Conservation (phyloP, 768 basidiomycete genomes). For the Imleria badia region DNA sequence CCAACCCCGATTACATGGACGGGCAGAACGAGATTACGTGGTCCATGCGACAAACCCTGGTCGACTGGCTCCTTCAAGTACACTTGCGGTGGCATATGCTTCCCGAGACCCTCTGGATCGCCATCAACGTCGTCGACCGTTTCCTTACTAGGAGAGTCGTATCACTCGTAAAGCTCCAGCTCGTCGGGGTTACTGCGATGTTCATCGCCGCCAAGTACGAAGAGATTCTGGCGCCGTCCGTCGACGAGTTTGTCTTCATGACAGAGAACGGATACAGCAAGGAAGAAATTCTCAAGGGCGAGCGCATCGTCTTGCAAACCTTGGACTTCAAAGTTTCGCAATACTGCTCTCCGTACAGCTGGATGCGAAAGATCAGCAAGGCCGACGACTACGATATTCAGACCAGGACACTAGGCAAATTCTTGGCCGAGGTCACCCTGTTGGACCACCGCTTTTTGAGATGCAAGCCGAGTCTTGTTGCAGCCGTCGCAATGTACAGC, state of each 20-base stretch:
- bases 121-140: conserved; percentile 93
- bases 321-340: conserved; percentile 94
- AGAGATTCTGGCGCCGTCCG: conserved; percentile 94
- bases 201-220: conserved; percentile 99
- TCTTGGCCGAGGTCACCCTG: conserved; percentile 93
- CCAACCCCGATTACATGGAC: conserved; percentile 90
- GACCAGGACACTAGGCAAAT: conserved; percentile 95
- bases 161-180: conserved; percentile 86
- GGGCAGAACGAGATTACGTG: conserved; percentile 90
- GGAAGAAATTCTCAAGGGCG: conserved; percentile 98
- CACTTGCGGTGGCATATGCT: conserved; percentile 99
- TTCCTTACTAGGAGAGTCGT: conserved; percentile 89
- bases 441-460: conserved; percentile 91
- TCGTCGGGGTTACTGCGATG: conserved; percentile 98
- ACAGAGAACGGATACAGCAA: conserved; percentile 91
- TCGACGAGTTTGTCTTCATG: conserved; percentile 99
- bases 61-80: conserved; percentile 98
- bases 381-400: conserved; percentile 99
- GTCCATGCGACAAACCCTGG: conserved; percentile 93
- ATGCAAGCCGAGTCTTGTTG: conserved; percentile 90
- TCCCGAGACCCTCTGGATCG: conserved; percentile 98
- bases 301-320: conserved; percentile 92
- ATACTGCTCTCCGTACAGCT: conserved; percentile 98
- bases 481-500: conserved; percentile 97
- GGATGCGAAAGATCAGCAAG: conserved; percentile 98